Percentiles rank a stretch among this genome's conserved stretches.
phyloP scores from a whole-genome alignment of 2,329 filamentous ascomycete species.

The Pseudogymnoascus sp. region DNA sequence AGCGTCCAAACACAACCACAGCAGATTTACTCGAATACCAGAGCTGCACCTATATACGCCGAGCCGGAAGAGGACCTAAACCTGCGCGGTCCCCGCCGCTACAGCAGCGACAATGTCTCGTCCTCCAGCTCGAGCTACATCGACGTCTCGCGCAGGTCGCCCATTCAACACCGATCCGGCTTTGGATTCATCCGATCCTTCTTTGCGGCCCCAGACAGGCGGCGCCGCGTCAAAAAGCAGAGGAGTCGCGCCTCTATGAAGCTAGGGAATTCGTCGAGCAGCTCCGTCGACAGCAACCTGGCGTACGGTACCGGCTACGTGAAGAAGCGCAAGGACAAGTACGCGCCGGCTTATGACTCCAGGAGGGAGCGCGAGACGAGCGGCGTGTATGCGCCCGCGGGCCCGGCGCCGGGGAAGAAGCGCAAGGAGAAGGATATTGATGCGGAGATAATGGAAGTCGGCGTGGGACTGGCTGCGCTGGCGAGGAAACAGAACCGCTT shows the following conservation, averaged over 20 bases:
- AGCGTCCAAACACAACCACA: conserved; percentile 2
- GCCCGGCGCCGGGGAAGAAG: conserved; percentile 9
- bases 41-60: background rate
- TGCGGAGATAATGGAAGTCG: conserved; percentile 38
- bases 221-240: conserved; percentile 36
- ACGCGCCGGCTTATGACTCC: background rate
- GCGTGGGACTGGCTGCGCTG: conserved; percentile 38
- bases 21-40: conserved; percentile 1
- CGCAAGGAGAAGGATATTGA: conserved; percentile 27
- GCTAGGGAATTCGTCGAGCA: conserved; percentile 56
- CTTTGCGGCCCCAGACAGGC: conserved; percentile 51
- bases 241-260: conserved; percentile 45
- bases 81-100: conserved; percentile 2
- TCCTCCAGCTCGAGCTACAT: conserved; percentile 52
- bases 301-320: conserved; percentile 54
- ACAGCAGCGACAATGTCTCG: conserved; percentile 23
- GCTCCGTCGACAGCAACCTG: conserved; percentile 58
- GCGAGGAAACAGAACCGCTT: conserved; percentile 32
- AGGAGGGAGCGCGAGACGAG: background rate
- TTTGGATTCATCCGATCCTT: conserved; percentile 54
- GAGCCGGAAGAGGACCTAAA: conserved; percentile 4
- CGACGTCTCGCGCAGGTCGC: conserved; percentile 54
- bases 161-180: conserved; percentile 32
- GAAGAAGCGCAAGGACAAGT: background rate
- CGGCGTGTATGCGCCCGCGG: background rate